Evolutionary conservation across 2,329 filamentous ascomycete genomes (phyloP), one percentile per base, ranked within the genome.

Genomic region (Sarocladium kiliense): DNA sequence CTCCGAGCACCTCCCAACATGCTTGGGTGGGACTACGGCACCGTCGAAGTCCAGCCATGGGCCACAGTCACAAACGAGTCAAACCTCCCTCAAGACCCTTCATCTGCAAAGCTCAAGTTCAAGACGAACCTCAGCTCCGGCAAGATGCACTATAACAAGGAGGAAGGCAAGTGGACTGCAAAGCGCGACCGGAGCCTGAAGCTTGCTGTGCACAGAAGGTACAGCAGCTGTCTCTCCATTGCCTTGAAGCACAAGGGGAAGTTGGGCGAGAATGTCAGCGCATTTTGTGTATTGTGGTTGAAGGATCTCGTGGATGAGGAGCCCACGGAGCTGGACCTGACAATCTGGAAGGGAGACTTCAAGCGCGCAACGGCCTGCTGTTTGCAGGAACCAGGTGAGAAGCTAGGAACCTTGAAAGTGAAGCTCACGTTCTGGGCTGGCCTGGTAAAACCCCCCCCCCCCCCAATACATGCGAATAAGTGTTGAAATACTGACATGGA

Each of bases 11-110:
- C 84, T 1, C 72, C 68, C 5, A 75, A 81, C 53, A 67, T 86
- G 30, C 70, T 82, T 1, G 88, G 88, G 1, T 90, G 87, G 86
- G 83, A 88, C 23, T 86, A 84, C 55, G 88, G 87, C 4, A 90
- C 87, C 0, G 64, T 90, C 0, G 82, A 88, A 58, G 71, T 89
- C 41, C 75, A 79, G n/a, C 76, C 79, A 12, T 41, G 23, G 50
- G 50, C 50, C 21, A 76, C 73, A 53, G 70, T 71, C 2, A 74
- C 76, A 14, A 60, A 62, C 26, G 68, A 75, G n/a, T 58, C 44
- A 9, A 14, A 65, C 14, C 69, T 85, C 1, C 74, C 79, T 0
- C 63, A 74, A 1, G 73, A 80, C 10, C 65, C 83, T 9, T 64
- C 71, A 23, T 70, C 75, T 25, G 70, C 79, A 34, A 76, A 81